Evolutionary conservation across 2,329 filamentous ascomycete genomes (phyloP).

Genomic region (Colletotrichum somersetense): DNA sequence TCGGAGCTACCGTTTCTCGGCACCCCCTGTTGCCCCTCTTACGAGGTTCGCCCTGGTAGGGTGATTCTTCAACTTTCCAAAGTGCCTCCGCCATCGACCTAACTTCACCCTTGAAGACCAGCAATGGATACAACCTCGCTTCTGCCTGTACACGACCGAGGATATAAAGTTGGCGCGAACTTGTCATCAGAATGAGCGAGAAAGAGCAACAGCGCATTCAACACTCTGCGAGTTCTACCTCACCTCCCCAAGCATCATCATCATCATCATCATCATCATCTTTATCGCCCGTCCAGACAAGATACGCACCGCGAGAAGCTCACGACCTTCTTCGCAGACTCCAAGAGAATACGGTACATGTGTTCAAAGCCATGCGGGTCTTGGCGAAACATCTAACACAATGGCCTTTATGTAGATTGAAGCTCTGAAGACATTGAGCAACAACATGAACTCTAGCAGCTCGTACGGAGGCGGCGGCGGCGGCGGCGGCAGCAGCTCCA

Average conservation of each 20-base stretch:
- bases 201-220: conserved; percentile 24
- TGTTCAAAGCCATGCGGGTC: too few relatives aligned
- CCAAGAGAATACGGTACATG: conserved; percentile 35
- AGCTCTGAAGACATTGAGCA: conserved; percentile 27
- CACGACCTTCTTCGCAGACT: conserved; percentile 37
- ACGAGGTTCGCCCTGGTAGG: conserved; percentile 17
- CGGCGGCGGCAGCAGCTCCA: conserved; percentile 41
- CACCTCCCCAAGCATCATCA: conserved; percentile 14
- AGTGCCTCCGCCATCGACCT: conserved; percentile 31
- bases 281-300: not conserved
- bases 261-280: too few relatives aligned
- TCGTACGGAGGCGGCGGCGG: conserved; percentile 19
- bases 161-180: conserved; percentile 34
- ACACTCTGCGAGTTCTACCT: conserved; percentile 18
- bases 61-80: conserved; percentile 29
- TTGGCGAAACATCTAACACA: not conserved
- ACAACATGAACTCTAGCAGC: conserved; percentile 32
- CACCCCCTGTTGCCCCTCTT: not conserved
- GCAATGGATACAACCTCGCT: conserved; percentile 1
- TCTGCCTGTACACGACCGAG: not conserved
- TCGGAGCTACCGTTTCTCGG: not conserved
- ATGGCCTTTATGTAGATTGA: conserved; percentile 8
- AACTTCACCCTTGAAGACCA: conserved; percentile 8
- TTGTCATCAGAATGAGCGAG: conserved; percentile 33
- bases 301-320: conserved; percentile 10